Evolutionary conservation across 345 rosid genomes (phyloP), one percentile per base, ranked within the genome.

Genomic region (Limnanthes douglasii): DNA sequence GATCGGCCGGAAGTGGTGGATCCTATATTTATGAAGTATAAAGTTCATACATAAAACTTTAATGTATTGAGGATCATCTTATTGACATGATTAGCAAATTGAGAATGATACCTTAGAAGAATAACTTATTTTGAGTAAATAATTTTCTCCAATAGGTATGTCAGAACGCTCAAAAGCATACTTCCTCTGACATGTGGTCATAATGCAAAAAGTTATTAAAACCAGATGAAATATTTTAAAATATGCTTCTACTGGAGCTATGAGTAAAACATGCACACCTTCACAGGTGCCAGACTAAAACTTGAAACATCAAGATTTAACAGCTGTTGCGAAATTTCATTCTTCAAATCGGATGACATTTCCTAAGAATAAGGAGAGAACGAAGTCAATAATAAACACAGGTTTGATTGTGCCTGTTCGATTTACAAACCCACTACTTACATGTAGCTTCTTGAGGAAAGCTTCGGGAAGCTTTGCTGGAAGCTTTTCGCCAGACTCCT

Each of bases 1-100:
- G 64, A 64, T 84, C 94, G 48, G 78, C 58, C 39, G 98, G 85
- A 49, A 90, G 71, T 51, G 96, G 85, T 21, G 83, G 86, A 34
- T 90, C 86, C 98, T 90, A 59, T 34, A 54, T 32, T 33, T 25
- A 37, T 27, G 39, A 29, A 38, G 32, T 18, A 44, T 23, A 15
- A 18, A 15, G 34, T 33, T 12, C 41, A 35, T 9, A 4, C 22
- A 37, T 2, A 16, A 4, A 1, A 5, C 8, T 42, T 37, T 8
- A 26, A 26, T 12, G n/a, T 8, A 2, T 12, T 26, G 8, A 26
- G 30, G 30, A 31, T 10, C 24, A 11, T 30, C 25, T 30, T 2
- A 33, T 3, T 21, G 9, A 13, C 10, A 25, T 25, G 29, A 25
- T 3, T 33, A 21, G 31, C 5, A 14, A 15, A 43, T 20, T 32